phyloP scores from a whole-genome alignment of 257 asterid species.

The Plectranthus barbatus region DNA sequence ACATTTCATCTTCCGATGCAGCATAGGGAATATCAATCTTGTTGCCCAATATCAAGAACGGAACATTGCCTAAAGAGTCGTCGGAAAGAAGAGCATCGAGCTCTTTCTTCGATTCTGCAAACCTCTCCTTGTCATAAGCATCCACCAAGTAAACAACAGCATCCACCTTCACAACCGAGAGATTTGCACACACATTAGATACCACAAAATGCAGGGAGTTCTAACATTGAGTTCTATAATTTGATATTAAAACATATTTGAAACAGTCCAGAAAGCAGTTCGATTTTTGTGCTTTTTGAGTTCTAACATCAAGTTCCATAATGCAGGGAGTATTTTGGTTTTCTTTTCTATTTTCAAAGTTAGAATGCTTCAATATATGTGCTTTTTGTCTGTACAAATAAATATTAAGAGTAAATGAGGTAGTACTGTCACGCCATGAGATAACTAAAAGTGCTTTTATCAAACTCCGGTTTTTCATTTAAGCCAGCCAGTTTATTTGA shows the following conservation, averaged over 20 bases:
- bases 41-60: conserved; percentile 49
- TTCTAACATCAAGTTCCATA: no score
- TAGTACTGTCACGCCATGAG: conserved; percentile 34
- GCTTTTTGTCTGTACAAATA: not conserved
- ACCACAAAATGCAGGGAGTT: not conserved
- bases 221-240: not conserved
- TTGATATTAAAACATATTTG: not conserved
- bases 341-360: not conserved
- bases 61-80: conserved; percentile 43
- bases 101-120: conserved; percentile 56
- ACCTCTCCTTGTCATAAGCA: conserved; percentile 49
- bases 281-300: not conserved
- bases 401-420: conserved; percentile 22
- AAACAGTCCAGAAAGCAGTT: not conserved
- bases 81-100: conserved; percentile 51
- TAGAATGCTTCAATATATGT: not conserved
- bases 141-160: conserved; percentile 52
- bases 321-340: no score
- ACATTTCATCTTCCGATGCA: conserved; percentile 44
- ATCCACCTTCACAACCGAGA: conserved; percentile 31
- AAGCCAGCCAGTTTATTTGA: conserved; percentile 36
- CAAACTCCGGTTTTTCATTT: conserved; percentile 31
- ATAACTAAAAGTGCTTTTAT: conserved; percentile 24
- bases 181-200: not conserved
- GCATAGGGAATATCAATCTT: conserved; percentile 50